These are phyloP conservation scores for Sporormia fimetaria DNA, from an alignment of 495 filamentous ascomycete species.

Conservation along the genomic window DNA sequence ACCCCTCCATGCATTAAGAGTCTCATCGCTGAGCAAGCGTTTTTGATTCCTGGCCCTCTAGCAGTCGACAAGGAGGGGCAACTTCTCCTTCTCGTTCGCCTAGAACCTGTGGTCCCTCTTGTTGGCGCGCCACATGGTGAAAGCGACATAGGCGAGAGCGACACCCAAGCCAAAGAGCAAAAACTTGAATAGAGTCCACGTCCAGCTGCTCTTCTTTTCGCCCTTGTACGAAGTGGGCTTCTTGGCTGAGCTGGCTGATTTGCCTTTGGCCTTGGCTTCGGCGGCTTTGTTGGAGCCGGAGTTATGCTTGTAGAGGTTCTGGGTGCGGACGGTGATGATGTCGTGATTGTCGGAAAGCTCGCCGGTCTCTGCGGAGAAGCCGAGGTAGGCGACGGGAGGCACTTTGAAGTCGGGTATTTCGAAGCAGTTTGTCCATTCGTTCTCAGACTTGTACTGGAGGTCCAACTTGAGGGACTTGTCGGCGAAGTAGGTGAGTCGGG, in stretches of 20 bases:
- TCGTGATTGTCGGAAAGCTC: constrained; percentile 97
- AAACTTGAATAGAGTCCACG: constrained; percentile 84
- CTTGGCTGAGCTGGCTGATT: constrained; percentile 30
- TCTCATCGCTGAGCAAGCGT: too few relatives aligned
- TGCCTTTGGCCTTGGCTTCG: constrained; percentile 33
- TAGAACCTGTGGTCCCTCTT: constrained; percentile 71
- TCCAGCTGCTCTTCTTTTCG: constrained; percentile 55
- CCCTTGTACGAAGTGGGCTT: constrained; percentile 12
- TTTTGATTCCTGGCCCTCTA: too few relatives aligned
- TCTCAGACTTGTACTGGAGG: constrained; percentile 81
- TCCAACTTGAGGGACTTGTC: constrained; percentile 87
- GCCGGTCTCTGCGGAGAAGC: constrained; percentile 91
- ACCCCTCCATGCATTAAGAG: too few relatives aligned
- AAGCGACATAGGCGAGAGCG: constrained; percentile 71
- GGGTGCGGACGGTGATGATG: constrained; percentile 75
- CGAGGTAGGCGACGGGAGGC: constrained; percentile 84
- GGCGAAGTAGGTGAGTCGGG: constrained; percentile 88
- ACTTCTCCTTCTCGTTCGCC: too few relatives aligned
- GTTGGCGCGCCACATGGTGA: constrained; percentile 64
- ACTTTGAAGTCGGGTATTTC: constrained; percentile 57
- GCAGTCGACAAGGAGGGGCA: too few relatives aligned
- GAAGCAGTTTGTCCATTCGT: constrained; percentile 86
- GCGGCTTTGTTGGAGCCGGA: constrained; percentile 38
- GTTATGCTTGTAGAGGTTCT: constrained; percentile 62
- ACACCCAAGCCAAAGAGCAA: constrained; percentile 60